Evolutionary conservation across 306 rosid genomes (phyloP), one percentile per base, ranked within the genome.

Genomic region (Castanea mollissima): DNA sequence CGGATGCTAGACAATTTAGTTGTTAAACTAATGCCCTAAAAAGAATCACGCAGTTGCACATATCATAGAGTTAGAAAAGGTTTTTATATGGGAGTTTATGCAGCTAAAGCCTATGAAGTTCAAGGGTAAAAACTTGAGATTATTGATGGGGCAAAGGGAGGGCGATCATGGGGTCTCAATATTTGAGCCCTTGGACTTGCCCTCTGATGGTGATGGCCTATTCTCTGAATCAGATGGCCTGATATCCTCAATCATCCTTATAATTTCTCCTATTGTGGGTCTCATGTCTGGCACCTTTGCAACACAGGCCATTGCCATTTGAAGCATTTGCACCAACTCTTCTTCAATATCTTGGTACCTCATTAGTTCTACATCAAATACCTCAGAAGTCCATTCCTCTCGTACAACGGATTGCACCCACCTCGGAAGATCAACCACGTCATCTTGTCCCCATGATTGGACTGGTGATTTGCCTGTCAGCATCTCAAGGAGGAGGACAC

Each of bases 311-410:
- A 95, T 91, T 72, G 95, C 97, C 65, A 95, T 85, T 82, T 95
- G 97, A 78, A 95, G 90, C 97, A 92, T 92, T 82, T 95, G 99
- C 71, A 95, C 97, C 81, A 92, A 32, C 79, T 95, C 99, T 70
- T 94, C 99, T 88, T 92, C 99, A 69, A 92, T 92, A 58, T 90
- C 87, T 63, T 85, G 87, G 63, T 85, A 85, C 74, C 85, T 90
- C 92, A 90, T 91, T 1, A 94, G 88, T 85, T 94, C 93, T 27
- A 91, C 86, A 82, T 95, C 98, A 86, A 95, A 92, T 78, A 95
- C 99, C 91, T 95, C 99, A 12, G 94, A 85, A 70, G 98, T 95
- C 99, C 99, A 90, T 73, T 92, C 98, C 85, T 92, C 97, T 72
- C 97, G 81, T 6, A 94, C 98, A 58, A 92, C 93, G 58, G 97